Conservation (phyloP, 345 rosid species). For the Atalantia buxifolia region DNA sequence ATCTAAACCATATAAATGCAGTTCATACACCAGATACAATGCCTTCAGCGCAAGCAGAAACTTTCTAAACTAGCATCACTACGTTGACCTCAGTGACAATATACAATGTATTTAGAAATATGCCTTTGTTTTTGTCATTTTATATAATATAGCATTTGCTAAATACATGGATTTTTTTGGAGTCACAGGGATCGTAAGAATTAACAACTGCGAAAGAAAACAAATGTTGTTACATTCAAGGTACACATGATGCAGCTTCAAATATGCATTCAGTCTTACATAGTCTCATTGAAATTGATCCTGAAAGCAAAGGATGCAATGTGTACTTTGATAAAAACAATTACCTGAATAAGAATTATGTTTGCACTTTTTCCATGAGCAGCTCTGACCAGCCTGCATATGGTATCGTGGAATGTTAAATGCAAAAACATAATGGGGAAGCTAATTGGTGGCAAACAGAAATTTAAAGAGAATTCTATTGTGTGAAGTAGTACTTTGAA, state of each 20-base stretch:
- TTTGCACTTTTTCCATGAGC: constrained; percentile 75
- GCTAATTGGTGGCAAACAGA: background rate
- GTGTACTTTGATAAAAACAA: background rate
- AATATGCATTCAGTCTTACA: background rate
- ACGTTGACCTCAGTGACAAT: background rate
- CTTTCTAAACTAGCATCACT: background rate
- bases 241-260: background rate
- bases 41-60: background rate
- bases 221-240: background rate
- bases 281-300: background rate
- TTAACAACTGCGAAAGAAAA: background rate
- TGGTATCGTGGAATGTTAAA: background rate
- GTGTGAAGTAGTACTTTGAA: background rate
- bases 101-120: background rate
- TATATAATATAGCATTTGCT: background rate
- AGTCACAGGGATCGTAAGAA: background rate
- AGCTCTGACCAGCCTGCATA: constrained; percentile 63
- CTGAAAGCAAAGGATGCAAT: background rate
- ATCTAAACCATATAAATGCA: background rate
- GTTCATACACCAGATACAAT: background rate
- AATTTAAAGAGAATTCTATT: background rate
- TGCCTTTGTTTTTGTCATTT: background rate
- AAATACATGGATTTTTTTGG: background rate
- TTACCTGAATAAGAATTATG: constrained; percentile 88
- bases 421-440: background rate